Conservation (phyloP, 176 grass and related monocot species). For the Pontederia paniculata region DNA sequence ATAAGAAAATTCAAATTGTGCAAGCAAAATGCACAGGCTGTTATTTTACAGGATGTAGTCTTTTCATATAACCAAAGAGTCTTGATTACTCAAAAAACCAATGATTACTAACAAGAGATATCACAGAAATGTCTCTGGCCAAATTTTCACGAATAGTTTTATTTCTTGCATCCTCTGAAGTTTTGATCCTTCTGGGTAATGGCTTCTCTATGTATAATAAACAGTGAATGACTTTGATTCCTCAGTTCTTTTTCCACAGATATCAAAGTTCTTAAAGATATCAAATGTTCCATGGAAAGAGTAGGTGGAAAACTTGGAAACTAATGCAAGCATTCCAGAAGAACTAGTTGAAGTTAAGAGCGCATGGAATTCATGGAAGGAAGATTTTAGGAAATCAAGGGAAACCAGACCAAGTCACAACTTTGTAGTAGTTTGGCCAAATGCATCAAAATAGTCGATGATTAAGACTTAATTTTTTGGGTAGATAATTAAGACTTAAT, state of each 20-base stretch:
- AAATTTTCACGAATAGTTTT: slow-evolving; percentile 85
- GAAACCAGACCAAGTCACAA: slow-evolving; percentile 5
- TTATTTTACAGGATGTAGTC: no score
- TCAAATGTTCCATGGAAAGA: slow-evolving; percentile 65
- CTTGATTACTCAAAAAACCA: no score
- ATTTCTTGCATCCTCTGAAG: slow-evolving; percentile 73
- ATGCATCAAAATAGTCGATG: not conserved
- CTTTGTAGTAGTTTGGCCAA: not conserved
- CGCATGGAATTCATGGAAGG: slow-evolving; percentile 57
- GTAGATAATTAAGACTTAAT: not conserved
- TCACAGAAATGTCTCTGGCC: slow-evolving; percentile 52
- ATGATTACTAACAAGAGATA: slow-evolving; percentile 66
- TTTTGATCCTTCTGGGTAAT: slow-evolving; percentile 59
- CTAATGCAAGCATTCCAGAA: slow-evolving; percentile 40
- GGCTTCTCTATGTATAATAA: slow-evolving; percentile 34
- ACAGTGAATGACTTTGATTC: slow-evolving; percentile 49
- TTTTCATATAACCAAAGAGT: no score
- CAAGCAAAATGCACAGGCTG: no score
- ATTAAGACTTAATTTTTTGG: not conserved
- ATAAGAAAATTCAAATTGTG: no score
- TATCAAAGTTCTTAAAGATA: slow-evolving; percentile 50
- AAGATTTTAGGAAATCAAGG: slow-evolving; percentile 34
- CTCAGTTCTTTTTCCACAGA: slow-evolving; percentile 42
- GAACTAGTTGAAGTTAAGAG: slow-evolving; percentile 63
- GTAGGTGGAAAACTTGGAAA: slow-evolving; percentile 72